phyloP scores from a whole-genome alignment of 805 yeast species.

The Suhomyces tanzawaensis region DNA sequence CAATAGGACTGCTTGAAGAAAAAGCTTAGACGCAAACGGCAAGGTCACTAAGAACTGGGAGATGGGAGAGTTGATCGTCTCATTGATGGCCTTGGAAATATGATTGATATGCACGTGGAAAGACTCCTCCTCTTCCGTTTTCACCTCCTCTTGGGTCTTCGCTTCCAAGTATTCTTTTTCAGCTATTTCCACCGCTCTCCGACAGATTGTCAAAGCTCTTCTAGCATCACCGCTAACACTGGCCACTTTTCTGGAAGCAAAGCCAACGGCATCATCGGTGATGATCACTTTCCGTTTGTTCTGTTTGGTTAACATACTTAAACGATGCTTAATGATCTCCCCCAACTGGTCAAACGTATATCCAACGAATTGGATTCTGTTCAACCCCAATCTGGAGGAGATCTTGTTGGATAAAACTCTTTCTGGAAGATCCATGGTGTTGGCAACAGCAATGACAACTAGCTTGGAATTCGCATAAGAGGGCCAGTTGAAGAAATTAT shows the following conservation, averaged over 20 bases:
- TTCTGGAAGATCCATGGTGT: slow-evolving; percentile 97
- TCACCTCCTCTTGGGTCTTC: slow-evolving; percentile 13
- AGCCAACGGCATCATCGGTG: slow-evolving; percentile 75
- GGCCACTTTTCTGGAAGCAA: slow-evolving; percentile 91
- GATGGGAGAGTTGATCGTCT: slow-evolving; percentile 75
- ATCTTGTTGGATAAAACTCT: slow-evolving; percentile 82
- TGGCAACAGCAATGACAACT: slow-evolving; percentile 90
- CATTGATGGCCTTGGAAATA: slow-evolving; percentile 75
- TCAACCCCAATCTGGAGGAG: slow-evolving; percentile 85
- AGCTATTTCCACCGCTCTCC: slow-evolving; percentile 87
- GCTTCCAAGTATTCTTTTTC: slow-evolving; percentile 52
- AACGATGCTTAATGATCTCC: slow-evolving; percentile 67
- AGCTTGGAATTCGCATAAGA: slow-evolving; percentile 74
- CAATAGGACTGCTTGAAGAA: slow-evolving; percentile 66
- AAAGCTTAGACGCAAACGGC: slow-evolving; percentile 67
- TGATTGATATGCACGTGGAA: slow-evolving; percentile 68
- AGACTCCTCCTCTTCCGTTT: slow-evolving; percentile 25
- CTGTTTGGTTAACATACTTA: slow-evolving; percentile 43
- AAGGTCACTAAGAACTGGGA: slow-evolving; percentile 54
- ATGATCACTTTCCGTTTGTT: slow-evolving; percentile 45
- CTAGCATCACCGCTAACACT: slow-evolving; percentile 98
- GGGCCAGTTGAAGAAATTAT: slow-evolving; percentile 98
- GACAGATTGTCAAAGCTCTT: slow-evolving; percentile 81
- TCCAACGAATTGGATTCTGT: slow-evolving; percentile 84
- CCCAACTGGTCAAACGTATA: slow-evolving; percentile 78